Evolutionary conservation across 2,329 filamentous ascomycete genomes (phyloP).

Genomic region (Zasmidium angulare): DNA sequence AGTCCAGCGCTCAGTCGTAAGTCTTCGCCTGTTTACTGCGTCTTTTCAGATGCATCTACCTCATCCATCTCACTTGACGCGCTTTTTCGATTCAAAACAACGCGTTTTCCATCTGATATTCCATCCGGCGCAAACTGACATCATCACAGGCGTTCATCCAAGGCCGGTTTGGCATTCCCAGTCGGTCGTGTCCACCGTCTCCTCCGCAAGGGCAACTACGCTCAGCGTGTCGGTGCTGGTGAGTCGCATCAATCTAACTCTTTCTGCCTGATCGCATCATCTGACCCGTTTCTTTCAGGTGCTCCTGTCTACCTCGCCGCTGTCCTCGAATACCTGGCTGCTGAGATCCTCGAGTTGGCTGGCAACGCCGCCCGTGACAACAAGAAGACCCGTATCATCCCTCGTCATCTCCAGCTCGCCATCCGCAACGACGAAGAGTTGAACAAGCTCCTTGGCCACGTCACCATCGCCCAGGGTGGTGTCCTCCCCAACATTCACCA

Average conservation of each 20-base stretch:
- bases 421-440: constrained; percentile 97
- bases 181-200: constrained; percentile 99
- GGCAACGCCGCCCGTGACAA: constrained; percentile 99
- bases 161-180: constrained; percentile 98
- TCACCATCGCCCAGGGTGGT: constrained; percentile 97
- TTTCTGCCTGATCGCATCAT: constrained; percentile 12
- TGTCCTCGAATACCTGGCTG: constrained; percentile 95
- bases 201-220: constrained; percentile 98
- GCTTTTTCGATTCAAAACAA: constrained; percentile 37
- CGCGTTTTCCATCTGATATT: constrained; percentile 26
- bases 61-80: constrained; percentile 40
- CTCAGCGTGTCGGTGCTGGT: constrained; percentile 98
- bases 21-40: constrained; percentile 43
- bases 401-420: constrained; percentile 93
- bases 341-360: constrained; percentile 95
- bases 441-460: constrained; percentile 97
- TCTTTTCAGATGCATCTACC: constrained; percentile 12
- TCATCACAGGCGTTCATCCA: constrained; percentile 81
- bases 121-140: constrained; percentile 43
- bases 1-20: constrained; percentile 96
- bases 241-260: constrained; percentile 33
- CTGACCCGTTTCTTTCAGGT: constrained; percentile 20
- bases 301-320: constrained; percentile 74
- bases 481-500: constrained; percentile 96
- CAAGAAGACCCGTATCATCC: constrained; percentile 99